Base-by-base conservation (phyloP, 2,329 filamentous ascomycete genomes). In the Penicillium italicum region DNA sequence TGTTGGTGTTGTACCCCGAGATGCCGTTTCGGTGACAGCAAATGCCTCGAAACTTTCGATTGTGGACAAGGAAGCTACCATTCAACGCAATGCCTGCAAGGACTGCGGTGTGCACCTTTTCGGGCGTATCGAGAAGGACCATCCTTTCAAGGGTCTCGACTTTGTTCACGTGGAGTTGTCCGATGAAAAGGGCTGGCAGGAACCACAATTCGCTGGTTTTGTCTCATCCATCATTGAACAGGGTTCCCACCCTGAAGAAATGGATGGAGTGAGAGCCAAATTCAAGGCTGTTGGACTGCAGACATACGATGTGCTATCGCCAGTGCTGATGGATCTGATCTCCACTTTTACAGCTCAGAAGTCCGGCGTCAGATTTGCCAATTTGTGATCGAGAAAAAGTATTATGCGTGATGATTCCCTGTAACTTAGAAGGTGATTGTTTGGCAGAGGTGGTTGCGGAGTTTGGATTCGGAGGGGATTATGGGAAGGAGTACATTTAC, bases 221-320 rank as follows among this genome's bases (percentile, higher is more conserved):
- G 85, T 88, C 37, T 84, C 81, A 34, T 85, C 81, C 53, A 83
- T 88, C 56, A 86, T 88, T 56, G 85, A 88, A 79, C 84, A 87
- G 66, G 86, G 85, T 1, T 86, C 83, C 63, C 71, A 80, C 44
- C 81, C 85, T 0, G 68, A 73, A 16, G 74, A 76, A 34, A 85
- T 86, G 64, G 79, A 77, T 46, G 79, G 76, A 18, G 80, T 88
- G 4, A 76, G 85, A 40, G 61, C 57, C 2, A 80, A 77, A 69
- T 77, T 88, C 56, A 79, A 77, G 72, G 64, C 68, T 1, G 62
- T 81, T 18, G 85, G 85, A 0, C 72, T 89, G 47, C 76, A 85
- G 74, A 77, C 81, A 2, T 89, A 88, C 68, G 85, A 89, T 70
- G 78, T 78, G 18, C 74, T 89, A 43, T 83, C 79, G 5, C 85